Evolutionary conservation across 352 stramenopile genomes (phyloP).

Genomic region (Globisporangium emineosum): DNA sequence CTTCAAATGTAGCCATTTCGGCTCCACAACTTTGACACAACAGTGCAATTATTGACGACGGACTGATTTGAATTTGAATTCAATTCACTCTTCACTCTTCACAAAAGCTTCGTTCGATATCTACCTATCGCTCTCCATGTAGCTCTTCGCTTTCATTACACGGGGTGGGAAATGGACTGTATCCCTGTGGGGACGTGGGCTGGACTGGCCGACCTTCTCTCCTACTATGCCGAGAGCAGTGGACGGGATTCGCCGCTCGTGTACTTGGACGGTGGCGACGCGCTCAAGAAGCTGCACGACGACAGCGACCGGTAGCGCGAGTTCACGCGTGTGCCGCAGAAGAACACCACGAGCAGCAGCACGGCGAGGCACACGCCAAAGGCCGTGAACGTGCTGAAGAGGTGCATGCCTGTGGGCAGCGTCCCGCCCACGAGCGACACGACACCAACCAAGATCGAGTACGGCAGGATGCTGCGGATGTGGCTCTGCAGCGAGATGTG

Average conservation of each 20-base stretch:
- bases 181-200: not conserved
- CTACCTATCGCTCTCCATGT: slow-evolving; percentile 2
- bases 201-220: not conserved
- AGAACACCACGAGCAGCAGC: slow-evolving; percentile 76
- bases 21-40: too few relatives aligned
- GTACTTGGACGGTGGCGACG: slow-evolving; percentile 57
- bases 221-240: slow-evolving; percentile 30
- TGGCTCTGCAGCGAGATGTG: slow-evolving; percentile 81
- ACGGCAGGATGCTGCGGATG: slow-evolving; percentile 82
- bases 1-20: slow-evolving; percentile 7
- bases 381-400: slow-evolving; percentile 76
- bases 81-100: not conserved
- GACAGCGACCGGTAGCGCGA: slow-evolving; percentile 73
- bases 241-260: slow-evolving; percentile 42
- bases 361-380: slow-evolving; percentile 73
- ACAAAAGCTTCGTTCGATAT: not conserved
- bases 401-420: slow-evolving; percentile 66
- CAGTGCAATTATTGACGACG: too few relatives aligned
- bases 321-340: slow-evolving; percentile 77
- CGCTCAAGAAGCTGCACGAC: slow-evolving; percentile 68
- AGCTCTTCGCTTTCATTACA: too few relatives aligned
- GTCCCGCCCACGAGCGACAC: slow-evolving; percentile 68
- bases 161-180: not conserved
- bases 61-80: not conserved
- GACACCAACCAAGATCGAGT: slow-evolving; percentile 66